phyloP scores from a whole-genome alignment of 2,329 filamentous ascomycete genomes.

The Sarocladiaceae sp. region DNA sequence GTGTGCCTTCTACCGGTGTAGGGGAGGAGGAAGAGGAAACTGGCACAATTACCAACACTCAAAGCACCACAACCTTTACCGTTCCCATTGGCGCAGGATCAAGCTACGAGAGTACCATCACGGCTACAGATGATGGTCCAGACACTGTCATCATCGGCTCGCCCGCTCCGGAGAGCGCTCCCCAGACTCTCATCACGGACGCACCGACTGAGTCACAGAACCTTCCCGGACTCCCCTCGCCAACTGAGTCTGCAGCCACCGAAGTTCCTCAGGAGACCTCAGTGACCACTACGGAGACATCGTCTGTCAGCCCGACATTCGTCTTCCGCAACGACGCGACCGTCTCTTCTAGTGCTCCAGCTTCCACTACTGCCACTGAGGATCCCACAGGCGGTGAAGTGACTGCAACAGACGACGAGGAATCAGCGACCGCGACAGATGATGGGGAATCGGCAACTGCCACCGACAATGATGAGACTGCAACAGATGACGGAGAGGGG shows the following conservation, averaged over 20 bases:
- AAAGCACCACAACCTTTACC: neutral
- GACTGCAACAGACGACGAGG: neutral
- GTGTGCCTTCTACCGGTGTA: no score
- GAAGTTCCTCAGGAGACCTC: neutral
- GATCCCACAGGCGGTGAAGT: neutral
- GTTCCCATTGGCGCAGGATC: neutral
- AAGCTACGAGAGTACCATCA: neutral
- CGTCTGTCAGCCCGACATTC: neutral
- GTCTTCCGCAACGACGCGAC: neutral
- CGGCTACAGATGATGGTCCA: neutral
- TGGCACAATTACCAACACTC: no score
- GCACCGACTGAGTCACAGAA: neutral
- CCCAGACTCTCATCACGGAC: neutral
- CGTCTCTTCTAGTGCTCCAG: no score
- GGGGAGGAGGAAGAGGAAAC: no score
- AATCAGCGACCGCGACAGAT: neutral
- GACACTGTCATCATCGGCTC: neutral
- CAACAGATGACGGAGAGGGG: neutral
- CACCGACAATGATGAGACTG: neutral
- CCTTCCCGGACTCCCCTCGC: neutral
- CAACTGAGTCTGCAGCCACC: neutral
- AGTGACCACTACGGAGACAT: neutral
- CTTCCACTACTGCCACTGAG: neutral
- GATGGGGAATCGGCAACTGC: no score
- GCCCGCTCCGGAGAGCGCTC: neutral